Evolutionary conservation across 1,139 yeast genomes (phyloP).

Genomic region (Hyphopichia khmerensis): DNA sequence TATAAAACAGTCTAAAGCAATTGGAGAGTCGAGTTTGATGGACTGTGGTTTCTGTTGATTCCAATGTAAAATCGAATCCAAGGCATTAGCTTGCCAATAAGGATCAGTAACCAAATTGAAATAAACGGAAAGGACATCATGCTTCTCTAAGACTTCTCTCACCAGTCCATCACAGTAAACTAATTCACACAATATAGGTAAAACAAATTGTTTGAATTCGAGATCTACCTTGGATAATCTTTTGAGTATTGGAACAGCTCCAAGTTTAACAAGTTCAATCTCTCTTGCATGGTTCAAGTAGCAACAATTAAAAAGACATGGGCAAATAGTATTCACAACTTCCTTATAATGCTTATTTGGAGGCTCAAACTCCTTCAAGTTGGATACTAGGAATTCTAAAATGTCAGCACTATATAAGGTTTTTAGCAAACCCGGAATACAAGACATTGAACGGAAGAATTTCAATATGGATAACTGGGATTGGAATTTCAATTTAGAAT

Average conservation of each 20-base stretch:
- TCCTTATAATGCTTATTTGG: constrained; percentile 34
- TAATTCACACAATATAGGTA: constrained; percentile 64
- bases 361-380: constrained; percentile 30
- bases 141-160: constrained; percentile 34
- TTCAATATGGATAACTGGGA: constrained; percentile 42
- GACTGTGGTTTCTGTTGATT: constrained; percentile 24
- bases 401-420: constrained; percentile 40
- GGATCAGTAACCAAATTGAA: constrained; percentile 54
- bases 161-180: constrained; percentile 49
- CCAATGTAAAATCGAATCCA: constrained; percentile 56
- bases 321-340: constrained; percentile 41
- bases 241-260: constrained; percentile 53
- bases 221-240: constrained; percentile 44
- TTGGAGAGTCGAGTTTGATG: constrained; percentile 24
- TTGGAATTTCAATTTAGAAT: constrained; percentile 24
- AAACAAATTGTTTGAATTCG: constrained; percentile 58
- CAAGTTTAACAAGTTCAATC: constrained; percentile 51
- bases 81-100: constrained; percentile 69
- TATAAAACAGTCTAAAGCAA: constrained; percentile 31
- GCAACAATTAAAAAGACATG: constrained; percentile 54
- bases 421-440: constrained; percentile 34
- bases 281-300: constrained; percentile 56
- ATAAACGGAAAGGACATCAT: constrained; percentile 47
- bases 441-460: constrained; percentile 44
- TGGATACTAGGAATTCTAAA: constrained; percentile 37